A percentile compares a stretch with the other conserved stretches of the same genome.
Conservation (phyloP, 805 yeast genomes). For the Nakazawaea peltata region DNA sequence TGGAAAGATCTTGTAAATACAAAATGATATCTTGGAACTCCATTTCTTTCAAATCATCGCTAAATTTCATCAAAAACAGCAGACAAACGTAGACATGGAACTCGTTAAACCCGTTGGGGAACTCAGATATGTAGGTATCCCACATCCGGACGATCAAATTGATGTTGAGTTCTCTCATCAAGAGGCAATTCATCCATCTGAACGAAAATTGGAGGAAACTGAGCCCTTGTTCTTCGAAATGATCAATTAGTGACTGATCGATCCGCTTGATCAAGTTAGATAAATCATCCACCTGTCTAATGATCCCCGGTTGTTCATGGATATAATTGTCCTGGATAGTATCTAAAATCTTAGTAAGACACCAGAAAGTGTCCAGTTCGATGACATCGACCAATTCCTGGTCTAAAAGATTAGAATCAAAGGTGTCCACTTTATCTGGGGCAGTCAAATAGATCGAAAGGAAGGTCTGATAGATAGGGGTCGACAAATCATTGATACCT, state of each 20-base stretch:
- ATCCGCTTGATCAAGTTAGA: slow-evolving; percentile 73
- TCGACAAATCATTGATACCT: slow-evolving; percentile 89
- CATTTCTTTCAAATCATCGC: slow-evolving; percentile 67
- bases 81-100: slow-evolving; percentile 98
- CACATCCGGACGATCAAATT: slow-evolving; percentile 85
- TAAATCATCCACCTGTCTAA: slow-evolving; percentile 80
- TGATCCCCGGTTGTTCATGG: slow-evolving; percentile 96
- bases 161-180: slow-evolving; percentile 88
- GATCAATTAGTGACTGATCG: slow-evolving; percentile 64
- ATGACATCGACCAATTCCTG: slow-evolving; percentile 54
- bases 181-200: slow-evolving; percentile 97
- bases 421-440: slow-evolving; percentile 40
- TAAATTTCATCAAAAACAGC: slow-evolving; percentile 87
- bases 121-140: slow-evolving; percentile 86
- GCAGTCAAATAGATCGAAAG: slow-evolving; percentile 53
- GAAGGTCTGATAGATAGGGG: slow-evolving; percentile 89
- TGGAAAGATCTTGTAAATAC: slow-evolving; percentile 76
- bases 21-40: slow-evolving; percentile 94
- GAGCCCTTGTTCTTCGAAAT: slow-evolving; percentile 74
- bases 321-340: slow-evolving; percentile 96
- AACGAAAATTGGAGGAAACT: slow-evolving; percentile 94
- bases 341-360: slow-evolving; percentile 81
- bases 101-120: slow-evolving; percentile 73
- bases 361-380: slow-evolving; percentile 98
- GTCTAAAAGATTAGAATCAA: slow-evolving; percentile 58